Conservation (phyloP, 441 rosid species). For the Populus tomentosa region DNA sequence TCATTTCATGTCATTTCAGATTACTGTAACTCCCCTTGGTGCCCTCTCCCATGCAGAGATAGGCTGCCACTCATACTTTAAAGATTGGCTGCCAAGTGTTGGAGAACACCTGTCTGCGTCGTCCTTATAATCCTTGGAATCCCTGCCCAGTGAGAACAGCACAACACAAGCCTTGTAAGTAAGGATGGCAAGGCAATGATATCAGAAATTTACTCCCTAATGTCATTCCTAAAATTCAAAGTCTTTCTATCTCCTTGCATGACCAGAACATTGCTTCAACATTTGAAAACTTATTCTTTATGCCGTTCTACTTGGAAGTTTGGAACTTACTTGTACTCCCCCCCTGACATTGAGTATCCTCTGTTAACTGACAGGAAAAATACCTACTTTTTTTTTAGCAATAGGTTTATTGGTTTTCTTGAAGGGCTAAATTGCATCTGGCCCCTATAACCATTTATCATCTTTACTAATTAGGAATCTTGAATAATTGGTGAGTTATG, state of each 20-base stretch:
- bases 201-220: not conserved
- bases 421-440: not conserved
- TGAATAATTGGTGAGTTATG: not conserved
- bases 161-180: not conserved
- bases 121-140: not conserved
- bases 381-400: not conserved
- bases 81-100: not conserved
- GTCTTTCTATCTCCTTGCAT: not conserved
- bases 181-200: not conserved
- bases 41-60: not conserved
- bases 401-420: not conserved
- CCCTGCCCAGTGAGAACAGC: not conserved
- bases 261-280: not conserved
- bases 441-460: not conserved
- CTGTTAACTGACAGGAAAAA: not conserved
- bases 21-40: conserved; percentile 2
- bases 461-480: not conserved
- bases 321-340: not conserved
- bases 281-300: not conserved
- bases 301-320: not conserved
- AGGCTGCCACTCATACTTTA: not conserved
- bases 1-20: not conserved
- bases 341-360: not conserved
- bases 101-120: not conserved
- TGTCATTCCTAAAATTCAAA: not conserved